Percentiles rank a stretch among this genome's conserved stretches.
Conservation (phyloP, 108 stramenopile genomes). For the Cyclotella kingstonii region DNA sequence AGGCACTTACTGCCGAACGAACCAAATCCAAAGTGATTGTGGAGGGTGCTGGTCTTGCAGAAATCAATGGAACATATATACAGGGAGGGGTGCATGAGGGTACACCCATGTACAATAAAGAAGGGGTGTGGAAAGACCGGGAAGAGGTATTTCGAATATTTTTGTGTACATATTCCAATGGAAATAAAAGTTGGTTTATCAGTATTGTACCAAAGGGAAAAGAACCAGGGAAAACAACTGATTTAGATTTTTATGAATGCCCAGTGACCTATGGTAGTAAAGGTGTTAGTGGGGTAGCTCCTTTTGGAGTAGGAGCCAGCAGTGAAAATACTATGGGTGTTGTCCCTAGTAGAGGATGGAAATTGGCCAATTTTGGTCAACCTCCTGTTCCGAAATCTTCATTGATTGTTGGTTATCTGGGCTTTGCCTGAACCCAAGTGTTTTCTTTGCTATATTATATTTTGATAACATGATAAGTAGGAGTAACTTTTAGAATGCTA, state of each 20-base stretch:
- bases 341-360: constrained; percentile 39
- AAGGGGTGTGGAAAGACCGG: constrained; percentile 54
- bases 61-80: constrained; percentile 74
- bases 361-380: constrained; percentile 41
- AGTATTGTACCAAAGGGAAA: constrained; percentile 73
- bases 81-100: constrained; percentile 63
- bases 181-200: constrained; percentile 87
- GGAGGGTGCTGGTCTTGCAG: constrained; percentile 69
- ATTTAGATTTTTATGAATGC: constrained; percentile 84
- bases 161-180: constrained; percentile 81
- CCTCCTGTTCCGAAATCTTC: constrained; percentile 40
- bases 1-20: constrained; percentile 41
- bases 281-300: constrained; percentile 2
- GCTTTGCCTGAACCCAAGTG: constrained; percentile 13
- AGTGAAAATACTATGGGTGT: constrained; percentile 25
- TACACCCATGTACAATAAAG: constrained; percentile 58
- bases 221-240: constrained; percentile 75
- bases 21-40: constrained; percentile 58
- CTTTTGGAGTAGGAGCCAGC: constrained; percentile 14
- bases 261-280: constrained; percentile 35
- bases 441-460: neutral
- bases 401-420: constrained; percentile 35
- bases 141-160: constrained; percentile 56
- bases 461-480: too few species aligned
- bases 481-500: too few species aligned